These are phyloP conservation scores for Syncephalastrum monosporum DNA, from an alignment of 371 early-diverging fungal species.

Conservation along the genomic window DNA sequence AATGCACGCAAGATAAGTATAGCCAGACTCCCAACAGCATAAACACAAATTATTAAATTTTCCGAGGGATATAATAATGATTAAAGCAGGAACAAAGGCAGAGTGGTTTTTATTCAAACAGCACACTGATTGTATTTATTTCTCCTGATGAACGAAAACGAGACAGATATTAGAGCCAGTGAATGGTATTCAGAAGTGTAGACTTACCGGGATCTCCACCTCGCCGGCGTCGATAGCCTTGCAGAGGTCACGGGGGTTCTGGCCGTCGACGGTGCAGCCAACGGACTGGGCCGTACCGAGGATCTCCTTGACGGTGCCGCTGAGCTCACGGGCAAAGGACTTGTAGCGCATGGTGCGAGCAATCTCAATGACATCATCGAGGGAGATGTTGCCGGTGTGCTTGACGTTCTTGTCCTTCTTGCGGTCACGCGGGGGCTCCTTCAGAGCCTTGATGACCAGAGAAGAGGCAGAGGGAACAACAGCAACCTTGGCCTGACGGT, in stretches of 20 bases:
- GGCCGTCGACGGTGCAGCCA: conserved; percentile 87
- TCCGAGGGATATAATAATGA: too few species aligned
- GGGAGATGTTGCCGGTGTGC: conserved; percentile 91
- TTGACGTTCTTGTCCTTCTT: conserved; percentile 99
- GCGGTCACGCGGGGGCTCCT: conserved; percentile 98
- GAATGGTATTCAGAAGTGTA: too few species aligned
- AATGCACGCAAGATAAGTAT: too few species aligned
- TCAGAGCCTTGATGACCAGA: conserved; percentile 97
- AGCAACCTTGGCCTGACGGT: conserved; percentile 99
- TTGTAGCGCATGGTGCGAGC: conserved; percentile 96
- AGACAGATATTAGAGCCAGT: too few species aligned
- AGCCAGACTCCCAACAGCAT: too few species aligned
- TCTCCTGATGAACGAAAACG: too few species aligned
- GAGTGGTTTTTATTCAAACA: too few species aligned
- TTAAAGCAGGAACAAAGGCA: too few species aligned
- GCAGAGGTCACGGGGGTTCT: conserved; percentile 48
- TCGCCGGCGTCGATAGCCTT: conserved; percentile 70
- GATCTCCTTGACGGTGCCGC: conserved; percentile 98
- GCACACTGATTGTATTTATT: too few species aligned
- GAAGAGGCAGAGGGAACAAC: conserved; percentile 98
- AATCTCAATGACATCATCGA: conserved; percentile 94
- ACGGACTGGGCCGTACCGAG: conserved; percentile 98
- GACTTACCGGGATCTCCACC: conserved; percentile 81
- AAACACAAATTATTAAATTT: too few species aligned
- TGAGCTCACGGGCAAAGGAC: conserved; percentile 85